Evolutionary conservation across 495 filamentous ascomycete species (phyloP), one percentile per base, ranked within the genome.

Genomic region (Cairneyella variabilis): DNA sequence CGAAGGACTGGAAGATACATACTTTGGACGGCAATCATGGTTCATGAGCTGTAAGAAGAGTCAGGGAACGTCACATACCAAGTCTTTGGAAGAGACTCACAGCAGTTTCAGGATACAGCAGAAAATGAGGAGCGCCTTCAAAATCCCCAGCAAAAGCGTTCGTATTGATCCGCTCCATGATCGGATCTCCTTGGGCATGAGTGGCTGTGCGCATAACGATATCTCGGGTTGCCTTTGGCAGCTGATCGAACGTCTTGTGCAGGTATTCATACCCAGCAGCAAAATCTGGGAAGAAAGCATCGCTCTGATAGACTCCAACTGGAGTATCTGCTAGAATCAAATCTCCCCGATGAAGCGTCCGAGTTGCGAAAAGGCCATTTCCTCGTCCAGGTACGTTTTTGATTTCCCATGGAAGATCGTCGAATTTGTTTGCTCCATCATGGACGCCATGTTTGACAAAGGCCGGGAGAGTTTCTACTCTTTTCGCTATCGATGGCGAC

Each of bases 11-110:
- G 39, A 23, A 18, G 14, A 41, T 11, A 42, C 51, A 34, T 56
- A 60, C 57, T 60, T 61, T 46, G 59, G 59, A 25, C 59, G 54
- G 26, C 59, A 61, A 43, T 50, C 59, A 58, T 61, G 59, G 22
- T 61, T 61, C 54, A 61, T 54, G 17, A 59, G 30, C 56, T 51
- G 6, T 9, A 25, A 42, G 1, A 34, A 43, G 10, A 20, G 25
- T 48, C 21, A 52, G 43, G 23, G 22, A 45, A 36, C n/a, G n/a
- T 38, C 6, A 43, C 32, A 39, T 21, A 18, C 34, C 25, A 20
- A 18, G 17, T 32, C 3, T 17, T 27, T 26, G 10, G 18, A 22
- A 22, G 14, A 12, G 14, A 50, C 58, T 34, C 42, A 60, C 58
- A 39, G 59, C 59, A 20, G 59, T 61, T 36, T 61, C 54, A 18